Percentiles rank a stretch among this genome's conserved stretches.
phyloP scores from a whole-genome alignment of 495 filamentous ascomycete species.

The Penicillium malachiteum region DNA sequence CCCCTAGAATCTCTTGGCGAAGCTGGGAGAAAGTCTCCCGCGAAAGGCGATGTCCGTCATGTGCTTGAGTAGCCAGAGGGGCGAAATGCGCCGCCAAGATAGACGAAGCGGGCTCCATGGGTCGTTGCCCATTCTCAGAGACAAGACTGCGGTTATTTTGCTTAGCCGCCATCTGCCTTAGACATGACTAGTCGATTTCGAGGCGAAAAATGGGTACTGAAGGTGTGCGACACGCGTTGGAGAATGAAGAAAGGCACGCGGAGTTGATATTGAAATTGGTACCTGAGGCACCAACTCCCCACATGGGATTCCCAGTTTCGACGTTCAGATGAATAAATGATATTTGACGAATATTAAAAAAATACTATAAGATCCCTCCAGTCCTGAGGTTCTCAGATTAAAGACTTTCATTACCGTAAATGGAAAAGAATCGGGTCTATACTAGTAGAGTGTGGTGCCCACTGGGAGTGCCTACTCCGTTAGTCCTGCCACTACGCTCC shows the following conservation, averaged over 20 bases:
- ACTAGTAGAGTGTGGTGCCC: neutral
- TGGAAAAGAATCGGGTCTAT: neutral
- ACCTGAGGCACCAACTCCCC: constrained; percentile 24
- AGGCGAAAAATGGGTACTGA: neutral
- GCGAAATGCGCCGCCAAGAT: constrained; percentile 66
- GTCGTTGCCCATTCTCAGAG: constrained; percentile 20
- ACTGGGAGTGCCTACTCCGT: too few relatives aligned
- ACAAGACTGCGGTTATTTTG: constrained; percentile 17
- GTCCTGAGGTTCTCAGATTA: too few relatives aligned
- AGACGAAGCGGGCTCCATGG: constrained; percentile 57
- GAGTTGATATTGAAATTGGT: constrained; percentile 18
- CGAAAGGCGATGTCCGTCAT: constrained; percentile 40
- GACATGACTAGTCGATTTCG: constrained; percentile 18
- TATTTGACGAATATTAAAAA: neutral
- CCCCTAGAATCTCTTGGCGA: constrained; percentile 60
- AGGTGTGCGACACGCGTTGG: constrained; percentile 3
- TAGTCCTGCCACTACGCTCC: too few relatives aligned
- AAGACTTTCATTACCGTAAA: too few relatives aligned
- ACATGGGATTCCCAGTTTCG: neutral
- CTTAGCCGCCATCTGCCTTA: constrained; percentile 27
- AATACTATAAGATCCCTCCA: neutral
- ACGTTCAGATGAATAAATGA: neutral
- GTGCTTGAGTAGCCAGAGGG: constrained; percentile 42
- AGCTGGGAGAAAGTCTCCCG: constrained; percentile 62
- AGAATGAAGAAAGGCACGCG: constrained; percentile 6